Evolutionary conservation across 1,284 basidiomycete species (phyloP).

Genomic region (Caloboletus firmus): DNA sequence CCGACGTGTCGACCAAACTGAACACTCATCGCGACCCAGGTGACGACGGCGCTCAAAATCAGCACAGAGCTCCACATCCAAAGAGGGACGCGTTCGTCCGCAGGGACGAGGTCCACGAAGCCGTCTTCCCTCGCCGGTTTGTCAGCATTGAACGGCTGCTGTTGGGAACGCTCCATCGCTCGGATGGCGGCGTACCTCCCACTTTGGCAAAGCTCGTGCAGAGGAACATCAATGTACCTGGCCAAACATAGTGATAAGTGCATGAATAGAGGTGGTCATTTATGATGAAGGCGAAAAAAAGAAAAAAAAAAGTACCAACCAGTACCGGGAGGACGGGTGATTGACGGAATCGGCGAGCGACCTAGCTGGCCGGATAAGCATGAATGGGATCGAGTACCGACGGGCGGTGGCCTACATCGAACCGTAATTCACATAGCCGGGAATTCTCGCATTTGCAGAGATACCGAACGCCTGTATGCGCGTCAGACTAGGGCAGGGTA

Average conservation of each 20-base stretch:
- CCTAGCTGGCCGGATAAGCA: neutral
- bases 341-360: constrained; percentile 12
- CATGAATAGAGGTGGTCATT: neutral
- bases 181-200: constrained; percentile 13
- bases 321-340: constrained; percentile 7
- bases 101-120: constrained; percentile 42
- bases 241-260: constrained; percentile 47
- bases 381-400: neutral
- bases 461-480: constrained; percentile 9
- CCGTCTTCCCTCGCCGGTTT: constrained; percentile 14
- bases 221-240: constrained; percentile 58
- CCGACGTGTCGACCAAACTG: constrained; percentile 60
- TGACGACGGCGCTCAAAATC: constrained; percentile 49
- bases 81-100: constrained; percentile 54
- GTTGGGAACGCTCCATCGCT: constrained; percentile 2
- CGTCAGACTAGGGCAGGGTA: neutral
- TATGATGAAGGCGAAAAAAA: neutral
- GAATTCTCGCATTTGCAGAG: constrained; percentile 5
- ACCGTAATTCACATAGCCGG: constrained; percentile 16
- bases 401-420: constrained; percentile 8
- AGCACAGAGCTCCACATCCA: constrained; percentile 59
- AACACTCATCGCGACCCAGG: constrained; percentile 55
- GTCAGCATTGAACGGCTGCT: neutral
- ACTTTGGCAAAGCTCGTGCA: constrained; percentile 53
- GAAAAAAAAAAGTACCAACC: neutral